These are phyloP conservation scores for Wickerhamiella lipophila DNA, from an alignment of 805 yeast species.

Conservation along the genomic window DNA sequence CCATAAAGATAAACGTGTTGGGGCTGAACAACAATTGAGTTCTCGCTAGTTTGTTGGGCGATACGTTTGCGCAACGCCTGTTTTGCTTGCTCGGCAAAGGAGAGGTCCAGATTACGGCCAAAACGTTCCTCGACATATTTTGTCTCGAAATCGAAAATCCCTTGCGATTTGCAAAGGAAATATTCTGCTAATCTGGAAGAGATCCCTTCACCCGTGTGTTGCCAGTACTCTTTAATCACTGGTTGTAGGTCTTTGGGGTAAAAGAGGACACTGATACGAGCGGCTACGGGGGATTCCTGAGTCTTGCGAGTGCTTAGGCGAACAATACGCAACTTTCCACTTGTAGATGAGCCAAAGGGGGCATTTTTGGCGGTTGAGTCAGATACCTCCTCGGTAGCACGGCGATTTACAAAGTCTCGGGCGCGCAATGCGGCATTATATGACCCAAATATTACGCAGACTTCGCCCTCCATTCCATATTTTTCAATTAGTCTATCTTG, in stretches of 20 bases:
- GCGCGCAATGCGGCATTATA: slow-evolving; percentile 72
- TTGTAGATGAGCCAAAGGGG: background rate
- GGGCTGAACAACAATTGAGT: slow-evolving; percentile 8
- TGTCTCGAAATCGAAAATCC: slow-evolving; percentile 1
- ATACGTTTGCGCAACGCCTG: slow-evolving; percentile 61
- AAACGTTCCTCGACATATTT: slow-evolving; percentile 74
- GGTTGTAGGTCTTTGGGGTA: slow-evolving; percentile 47
- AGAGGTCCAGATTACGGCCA: slow-evolving; percentile 76
- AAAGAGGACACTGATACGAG: slow-evolving; percentile 67
- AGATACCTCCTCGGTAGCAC: slow-evolving; percentile 19
- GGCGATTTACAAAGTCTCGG: slow-evolving; percentile 52
- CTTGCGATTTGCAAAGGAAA: slow-evolving; percentile 35
- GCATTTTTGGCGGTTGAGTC: no score
- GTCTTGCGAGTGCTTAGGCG: slow-evolving; percentile 24
- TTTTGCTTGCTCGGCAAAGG: slow-evolving; percentile 66
- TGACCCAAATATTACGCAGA: slow-evolving; percentile 62
- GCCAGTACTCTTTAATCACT: slow-evolving; percentile 85
- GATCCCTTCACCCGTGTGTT: slow-evolving; percentile 93
- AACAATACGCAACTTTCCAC: slow-evolving; percentile 29
- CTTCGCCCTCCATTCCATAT: slow-evolving; percentile 72
- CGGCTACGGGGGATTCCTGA: slow-evolving; percentile 34
- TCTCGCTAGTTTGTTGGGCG: slow-evolving; percentile 27
- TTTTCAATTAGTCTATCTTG: slow-evolving; percentile 34
- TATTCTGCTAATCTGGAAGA: slow-evolving; percentile 85
- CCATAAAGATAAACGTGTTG: slow-evolving; percentile 76